Percentiles rank a stretch among this genome's conserved stretches.
Conservation (phyloP, 177 flowering plant species). For the Vitis hybrid region DNA sequence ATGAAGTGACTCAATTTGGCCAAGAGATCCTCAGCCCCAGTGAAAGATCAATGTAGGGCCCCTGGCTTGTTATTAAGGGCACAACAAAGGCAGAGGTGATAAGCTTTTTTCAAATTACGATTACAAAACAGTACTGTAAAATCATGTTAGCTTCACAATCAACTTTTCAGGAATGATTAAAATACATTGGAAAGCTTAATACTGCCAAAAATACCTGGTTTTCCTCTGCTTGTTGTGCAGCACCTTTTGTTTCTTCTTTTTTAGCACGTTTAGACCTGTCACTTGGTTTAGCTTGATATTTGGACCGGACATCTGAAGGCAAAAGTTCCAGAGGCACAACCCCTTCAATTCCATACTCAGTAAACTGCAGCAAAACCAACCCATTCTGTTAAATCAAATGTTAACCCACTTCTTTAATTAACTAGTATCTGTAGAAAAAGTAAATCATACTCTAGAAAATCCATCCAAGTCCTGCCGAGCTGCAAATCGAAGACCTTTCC, state of each 20-base stretch:
- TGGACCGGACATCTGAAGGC: constrained; percentile 76
- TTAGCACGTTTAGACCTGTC: constrained; percentile 86
- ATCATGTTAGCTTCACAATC: no score
- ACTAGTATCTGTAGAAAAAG: neutral
- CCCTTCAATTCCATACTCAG: constrained; percentile 90
- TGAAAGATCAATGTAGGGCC: no score
- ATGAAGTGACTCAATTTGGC: no score
- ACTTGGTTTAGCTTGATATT: constrained; percentile 70
- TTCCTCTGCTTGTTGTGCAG: constrained; percentile 60
- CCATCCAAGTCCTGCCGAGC: constrained; percentile 99
- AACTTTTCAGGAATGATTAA: no score
- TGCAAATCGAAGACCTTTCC: constrained; percentile 95
- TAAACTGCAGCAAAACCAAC: constrained; percentile 58
- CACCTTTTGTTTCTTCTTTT: constrained; percentile 76
- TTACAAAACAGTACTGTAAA: no score
- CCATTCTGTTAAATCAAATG: neutral
- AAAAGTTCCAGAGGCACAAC: constrained; percentile 90
- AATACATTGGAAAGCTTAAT: neutral
- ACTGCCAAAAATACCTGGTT: constrained; percentile 56
- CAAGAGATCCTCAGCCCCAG: no score
- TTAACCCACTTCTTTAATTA: neutral
- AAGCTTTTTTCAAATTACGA: no score
- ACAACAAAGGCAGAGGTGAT: no score
- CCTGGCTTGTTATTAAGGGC: no score
- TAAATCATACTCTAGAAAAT: constrained; percentile 74